A percentile compares a stretch with the other conserved stretches of the same genome.
Evolutionary conservation across 2,329 filamentous ascomycete genomes (phyloP).

Genomic region (Monosporascus sp.): DNA sequence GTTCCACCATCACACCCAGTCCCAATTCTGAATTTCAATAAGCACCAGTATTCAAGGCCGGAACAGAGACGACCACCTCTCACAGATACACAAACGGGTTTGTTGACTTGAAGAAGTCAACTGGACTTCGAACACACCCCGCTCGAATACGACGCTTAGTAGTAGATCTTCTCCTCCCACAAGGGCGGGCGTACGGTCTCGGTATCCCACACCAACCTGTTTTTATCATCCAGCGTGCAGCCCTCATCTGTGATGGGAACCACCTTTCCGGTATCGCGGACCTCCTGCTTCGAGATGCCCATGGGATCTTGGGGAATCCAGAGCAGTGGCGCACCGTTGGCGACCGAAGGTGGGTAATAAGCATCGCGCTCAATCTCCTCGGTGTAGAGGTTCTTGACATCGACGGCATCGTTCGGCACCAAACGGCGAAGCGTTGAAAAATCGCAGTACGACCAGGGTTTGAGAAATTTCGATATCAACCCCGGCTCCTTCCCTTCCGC

Average conservation of each 20-base stretch:
- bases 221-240: slow-evolving; percentile 65
- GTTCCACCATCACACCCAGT: neutral
- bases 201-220: slow-evolving; percentile 33
- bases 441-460: slow-evolving; percentile 70
- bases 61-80: no score
- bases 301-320: slow-evolving; percentile 78
- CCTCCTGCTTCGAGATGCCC: slow-evolving; percentile 72
- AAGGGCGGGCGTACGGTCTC: slow-evolving; percentile 26
- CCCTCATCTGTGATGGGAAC: slow-evolving; percentile 79
- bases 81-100: no score
- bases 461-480: slow-evolving; percentile 62
- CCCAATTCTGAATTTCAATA: neutral
- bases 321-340: slow-evolving; percentile 57
- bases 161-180: slow-evolving; percentile 30
- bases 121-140: no score
- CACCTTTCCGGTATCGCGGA: slow-evolving; percentile 63
- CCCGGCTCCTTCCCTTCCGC: slow-evolving; percentile 43
- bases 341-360: slow-evolving; percentile 69
- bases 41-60: no score
- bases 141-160: slow-evolving; percentile 11
- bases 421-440: slow-evolving; percentile 66
- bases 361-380: slow-evolving; percentile 59
- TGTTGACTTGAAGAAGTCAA: no score
- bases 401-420: slow-evolving; percentile 52
- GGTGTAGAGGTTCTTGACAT: slow-evolving; percentile 51